These are phyloP conservation scores for Diaporthe sp. DNA, from an alignment of 2,329 filamentous ascomycete species.

Conservation along the genomic window DNA sequence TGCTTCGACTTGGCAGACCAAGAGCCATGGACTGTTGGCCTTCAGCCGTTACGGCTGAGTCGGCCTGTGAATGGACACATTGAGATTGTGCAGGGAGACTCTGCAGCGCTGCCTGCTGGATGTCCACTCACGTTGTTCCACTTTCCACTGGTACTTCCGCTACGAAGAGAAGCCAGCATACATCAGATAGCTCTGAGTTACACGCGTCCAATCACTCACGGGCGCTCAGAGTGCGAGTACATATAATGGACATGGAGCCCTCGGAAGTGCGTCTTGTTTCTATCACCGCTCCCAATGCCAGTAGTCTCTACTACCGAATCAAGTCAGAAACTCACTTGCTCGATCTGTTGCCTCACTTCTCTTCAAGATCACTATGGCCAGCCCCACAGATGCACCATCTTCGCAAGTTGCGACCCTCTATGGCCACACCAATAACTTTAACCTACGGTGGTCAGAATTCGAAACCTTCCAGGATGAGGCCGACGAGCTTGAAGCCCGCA, in stretches of 20 bases:
- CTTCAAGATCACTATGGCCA: not conserved
- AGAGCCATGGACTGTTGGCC: not conserved
- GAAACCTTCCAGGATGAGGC: not conserved
- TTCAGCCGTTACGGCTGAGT: not conserved
- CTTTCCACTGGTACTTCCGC: not conserved
- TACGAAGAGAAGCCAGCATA: not conserved
- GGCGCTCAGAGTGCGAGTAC: not conserved
- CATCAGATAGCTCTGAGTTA: not conserved
- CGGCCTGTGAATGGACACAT: not conserved
- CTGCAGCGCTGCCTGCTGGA: not conserved
- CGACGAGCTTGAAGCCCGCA: not conserved
- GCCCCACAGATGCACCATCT: not conserved
- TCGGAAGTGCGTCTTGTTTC: not conserved
- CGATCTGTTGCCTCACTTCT: not conserved
- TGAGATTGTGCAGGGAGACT: not conserved
- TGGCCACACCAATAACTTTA: not conserved
- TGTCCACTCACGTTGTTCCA: not conserved
- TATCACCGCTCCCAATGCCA: not conserved
- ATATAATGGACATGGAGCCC: not conserved
- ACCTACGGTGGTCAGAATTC: conserved; percentile 4
- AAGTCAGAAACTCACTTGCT: not conserved
- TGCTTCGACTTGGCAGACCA: not conserved
- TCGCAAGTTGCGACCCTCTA: not conserved
- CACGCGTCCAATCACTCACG: not conserved
- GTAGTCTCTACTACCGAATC: not conserved